A percentile compares a stretch with the other conserved stretches of the same genome.
phyloP scores from a whole-genome alignment of 352 stramenopile genomes.

The Globisporangium nunn region DNA sequence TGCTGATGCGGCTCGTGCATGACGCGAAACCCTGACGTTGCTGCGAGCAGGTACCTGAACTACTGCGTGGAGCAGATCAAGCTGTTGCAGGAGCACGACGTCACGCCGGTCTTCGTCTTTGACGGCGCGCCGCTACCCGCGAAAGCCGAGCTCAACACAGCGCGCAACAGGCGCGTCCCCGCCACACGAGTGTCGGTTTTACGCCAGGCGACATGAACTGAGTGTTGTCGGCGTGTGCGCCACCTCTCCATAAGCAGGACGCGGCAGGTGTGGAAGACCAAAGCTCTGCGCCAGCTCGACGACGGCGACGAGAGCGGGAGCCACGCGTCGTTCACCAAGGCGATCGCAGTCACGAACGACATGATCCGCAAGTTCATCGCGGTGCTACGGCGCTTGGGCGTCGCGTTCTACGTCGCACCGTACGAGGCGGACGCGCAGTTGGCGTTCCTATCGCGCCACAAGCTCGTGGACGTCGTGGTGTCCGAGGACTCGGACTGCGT shows the following conservation, averaged over 20 bases:
- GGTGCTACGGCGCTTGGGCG: slow-evolving; percentile 49
- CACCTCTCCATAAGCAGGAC: slow-evolving; percentile 17
- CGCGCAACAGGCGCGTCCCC: slow-evolving; percentile 31
- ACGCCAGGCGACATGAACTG: neutral
- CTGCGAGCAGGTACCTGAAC: slow-evolving; percentile 55
- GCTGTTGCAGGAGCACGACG: slow-evolving; percentile 69
- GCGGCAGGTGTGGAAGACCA: slow-evolving; percentile 32
- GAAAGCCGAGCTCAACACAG: slow-evolving; percentile 65
- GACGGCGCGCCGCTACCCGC: slow-evolving; percentile 88
- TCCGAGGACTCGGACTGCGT: slow-evolving; percentile 96
- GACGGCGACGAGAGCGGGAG: slow-evolving; percentile 17
- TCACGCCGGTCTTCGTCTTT: slow-evolving; percentile 91
- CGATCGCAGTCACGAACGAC: slow-evolving; percentile 57
- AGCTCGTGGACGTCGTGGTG: slow-evolving; percentile 92
- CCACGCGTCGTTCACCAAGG: slow-evolving; percentile 34
- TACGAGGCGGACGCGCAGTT: slow-evolving; percentile 98
- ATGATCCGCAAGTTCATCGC: slow-evolving; percentile 70
- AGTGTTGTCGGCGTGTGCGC: neutral
- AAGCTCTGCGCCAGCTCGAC: slow-evolving; percentile 23
- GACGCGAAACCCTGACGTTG: too few species aligned
- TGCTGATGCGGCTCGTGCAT: too few species aligned
- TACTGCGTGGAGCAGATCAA: slow-evolving; percentile 88
- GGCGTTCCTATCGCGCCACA: slow-evolving; percentile 85
- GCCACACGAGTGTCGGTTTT: neutral
- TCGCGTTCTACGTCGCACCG: slow-evolving; percentile 93